Conservation (phyloP, 192 early-diverging fungal species). For the Obelidium mucronatum region DNA sequence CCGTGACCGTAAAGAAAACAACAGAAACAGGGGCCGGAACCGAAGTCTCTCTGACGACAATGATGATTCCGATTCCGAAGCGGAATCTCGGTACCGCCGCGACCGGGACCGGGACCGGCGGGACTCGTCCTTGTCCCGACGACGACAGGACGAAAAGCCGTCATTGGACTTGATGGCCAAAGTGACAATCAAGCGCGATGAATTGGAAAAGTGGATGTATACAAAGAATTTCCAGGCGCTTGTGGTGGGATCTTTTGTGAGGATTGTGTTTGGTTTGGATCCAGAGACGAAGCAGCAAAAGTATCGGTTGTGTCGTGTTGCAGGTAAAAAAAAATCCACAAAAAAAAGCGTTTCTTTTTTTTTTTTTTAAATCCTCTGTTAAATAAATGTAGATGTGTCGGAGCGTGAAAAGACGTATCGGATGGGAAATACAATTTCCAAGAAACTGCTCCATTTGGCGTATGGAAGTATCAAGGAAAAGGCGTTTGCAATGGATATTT, state of each 20-base stretch:
- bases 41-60: background rate
- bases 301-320: constrained; percentile 11
- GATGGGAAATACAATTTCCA: constrained; percentile 66
- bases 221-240: background rate
- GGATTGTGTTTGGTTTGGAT: constrained; percentile 22
- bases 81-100: background rate
- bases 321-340: background rate
- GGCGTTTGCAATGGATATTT: constrained; percentile 75
- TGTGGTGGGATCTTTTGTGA: constrained; percentile 1
- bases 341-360: too few relatives aligned
- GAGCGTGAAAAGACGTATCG: constrained; percentile 63
- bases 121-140: too few relatives aligned
- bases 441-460: constrained; percentile 69
- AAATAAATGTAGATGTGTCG: background rate
- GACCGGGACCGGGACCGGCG: background rate
- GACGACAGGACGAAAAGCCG: background rate
- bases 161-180: background rate
- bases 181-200: background rate
- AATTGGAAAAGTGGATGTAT: constrained; percentile 15
- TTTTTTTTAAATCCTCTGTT: too few relatives aligned
- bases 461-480: constrained; percentile 70
- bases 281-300: constrained; percentile 26
- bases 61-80: background rate
- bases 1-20: background rate
- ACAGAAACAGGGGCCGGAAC: background rate